Evolutionary conservation across 345 rosid genomes (phyloP).

Genomic region (Boechera divaricarpa): DNA sequence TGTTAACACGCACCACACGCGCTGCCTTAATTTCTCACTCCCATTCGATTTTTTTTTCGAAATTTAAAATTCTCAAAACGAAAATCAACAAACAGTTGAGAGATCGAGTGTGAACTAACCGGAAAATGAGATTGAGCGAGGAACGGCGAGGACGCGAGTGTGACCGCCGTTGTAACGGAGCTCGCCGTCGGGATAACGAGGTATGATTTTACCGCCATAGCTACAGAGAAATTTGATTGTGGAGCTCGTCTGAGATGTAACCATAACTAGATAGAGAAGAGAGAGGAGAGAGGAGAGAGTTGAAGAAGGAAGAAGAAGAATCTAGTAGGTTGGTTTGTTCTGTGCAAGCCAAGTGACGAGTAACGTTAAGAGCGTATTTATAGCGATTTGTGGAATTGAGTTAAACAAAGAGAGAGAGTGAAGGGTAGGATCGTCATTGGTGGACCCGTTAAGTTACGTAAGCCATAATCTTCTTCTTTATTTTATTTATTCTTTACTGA

Average conservation of each 20-base stretch:
- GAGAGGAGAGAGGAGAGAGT: constrained; percentile 17
- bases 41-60: background rate
- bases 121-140: constrained; percentile 68
- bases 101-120: constrained; percentile 55
- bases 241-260: constrained; percentile 39
- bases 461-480: constrained; percentile 16
- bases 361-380: constrained; percentile 37
- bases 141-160: constrained; percentile 89
- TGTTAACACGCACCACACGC: constrained; percentile 53
- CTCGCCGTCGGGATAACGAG: constrained; percentile 86
- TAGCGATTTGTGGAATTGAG: constrained; percentile 27
- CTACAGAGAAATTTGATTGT: constrained; percentile 88
- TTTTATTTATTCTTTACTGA: background rate
- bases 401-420: background rate
- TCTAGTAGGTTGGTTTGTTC: constrained; percentile 43
- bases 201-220: constrained; percentile 86
- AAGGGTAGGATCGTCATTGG: constrained; percentile 41
- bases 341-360: constrained; percentile 43
- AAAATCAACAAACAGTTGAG: background rate
- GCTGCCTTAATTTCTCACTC: constrained; percentile 22
- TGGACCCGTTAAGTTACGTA: constrained; percentile 35
- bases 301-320: constrained; percentile 23
- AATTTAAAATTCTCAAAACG: background rate
- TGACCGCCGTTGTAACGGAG: constrained; percentile 98
- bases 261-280: constrained; percentile 29